phyloP scores from a whole-genome alignment of 306 rosid genomes.

The Arachis hypogaea region DNA sequence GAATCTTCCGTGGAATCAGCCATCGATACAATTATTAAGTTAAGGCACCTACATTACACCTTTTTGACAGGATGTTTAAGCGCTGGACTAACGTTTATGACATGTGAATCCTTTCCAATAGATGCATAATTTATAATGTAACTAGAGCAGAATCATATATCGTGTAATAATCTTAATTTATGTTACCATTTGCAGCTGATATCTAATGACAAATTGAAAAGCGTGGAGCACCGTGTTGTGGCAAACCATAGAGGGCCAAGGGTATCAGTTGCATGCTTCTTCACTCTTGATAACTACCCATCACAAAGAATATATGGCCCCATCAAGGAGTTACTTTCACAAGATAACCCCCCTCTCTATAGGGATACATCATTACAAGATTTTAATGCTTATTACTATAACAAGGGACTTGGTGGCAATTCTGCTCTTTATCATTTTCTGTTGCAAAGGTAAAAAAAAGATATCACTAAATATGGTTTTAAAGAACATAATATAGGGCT shows the following conservation, averaged over 20 bases:
- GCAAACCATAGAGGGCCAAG: slow-evolving; percentile 47
- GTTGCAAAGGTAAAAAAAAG: background rate
- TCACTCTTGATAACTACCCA: slow-evolving; percentile 40
- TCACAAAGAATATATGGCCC: slow-evolving; percentile 41
- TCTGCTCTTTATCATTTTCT: slow-evolving; percentile 40
- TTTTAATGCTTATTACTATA: slow-evolving; percentile 28
- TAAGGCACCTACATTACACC: no score
- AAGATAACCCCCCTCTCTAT: slow-evolving; percentile 38
- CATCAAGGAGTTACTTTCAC: slow-evolving; percentile 43
- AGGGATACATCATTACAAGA: slow-evolving; percentile 36
- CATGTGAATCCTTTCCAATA: no score
- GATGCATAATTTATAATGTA: no score
- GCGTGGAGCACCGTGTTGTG: slow-evolving; percentile 55
- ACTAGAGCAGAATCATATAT: no score
- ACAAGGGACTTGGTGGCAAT: slow-evolving; percentile 47
- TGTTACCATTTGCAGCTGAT: slow-evolving; percentile 43
- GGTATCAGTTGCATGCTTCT: slow-evolving; percentile 51
- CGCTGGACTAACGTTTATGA: no score
- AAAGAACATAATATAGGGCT: no score
- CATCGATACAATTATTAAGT: no score
- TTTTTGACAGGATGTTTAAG: no score
- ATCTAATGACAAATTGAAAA: slow-evolving; percentile 54
- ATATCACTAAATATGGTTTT: no score
- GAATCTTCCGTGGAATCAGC: no score
- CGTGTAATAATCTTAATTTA: background rate